Evolutionary conservation across 345 rosid species (phyloP).

Genomic region (Kernera saxatilis): DNA sequence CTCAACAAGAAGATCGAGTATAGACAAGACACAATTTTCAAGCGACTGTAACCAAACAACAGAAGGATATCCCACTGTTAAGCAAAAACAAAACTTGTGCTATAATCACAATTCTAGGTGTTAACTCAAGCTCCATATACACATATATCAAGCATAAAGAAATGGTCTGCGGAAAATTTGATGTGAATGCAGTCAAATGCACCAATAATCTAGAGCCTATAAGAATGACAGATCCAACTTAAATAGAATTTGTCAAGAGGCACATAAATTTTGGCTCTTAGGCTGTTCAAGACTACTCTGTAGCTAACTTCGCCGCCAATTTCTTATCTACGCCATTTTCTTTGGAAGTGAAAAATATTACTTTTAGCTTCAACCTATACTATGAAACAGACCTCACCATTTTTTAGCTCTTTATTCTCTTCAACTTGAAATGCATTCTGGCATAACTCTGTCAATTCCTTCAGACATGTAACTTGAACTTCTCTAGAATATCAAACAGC

Average conservation of each 20-base stretch:
- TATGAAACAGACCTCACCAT: slow-evolving; percentile 1
- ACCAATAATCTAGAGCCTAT: not conserved
- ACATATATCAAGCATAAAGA: not conserved
- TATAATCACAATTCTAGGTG: not conserved
- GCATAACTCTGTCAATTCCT: slow-evolving; percentile 11
- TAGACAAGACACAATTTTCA: not conserved
- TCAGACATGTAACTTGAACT: slow-evolving; percentile 4
- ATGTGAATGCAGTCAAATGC: not conserved
- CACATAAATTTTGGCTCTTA: not conserved
- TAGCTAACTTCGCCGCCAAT: not conserved
- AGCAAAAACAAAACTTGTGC: not conserved
- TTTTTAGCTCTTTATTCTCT: not conserved
- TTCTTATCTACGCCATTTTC: not conserved
- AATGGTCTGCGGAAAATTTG: not conserved
- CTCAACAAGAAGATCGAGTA: not conserved
- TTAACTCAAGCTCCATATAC: not conserved
- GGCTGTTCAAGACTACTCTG: not conserved
- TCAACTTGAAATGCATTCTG: not conserved
- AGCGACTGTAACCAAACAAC: not conserved
- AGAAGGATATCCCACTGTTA: not conserved
- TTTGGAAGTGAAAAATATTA: not conserved
- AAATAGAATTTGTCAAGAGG: not conserved
- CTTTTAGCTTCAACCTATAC: not conserved
- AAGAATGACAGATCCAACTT: not conserved
- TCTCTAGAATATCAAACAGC: not conserved